phyloP scores from a whole-genome alignment of 1,139 yeast genomes.

The Sugiyamaella grinbergsii region DNA sequence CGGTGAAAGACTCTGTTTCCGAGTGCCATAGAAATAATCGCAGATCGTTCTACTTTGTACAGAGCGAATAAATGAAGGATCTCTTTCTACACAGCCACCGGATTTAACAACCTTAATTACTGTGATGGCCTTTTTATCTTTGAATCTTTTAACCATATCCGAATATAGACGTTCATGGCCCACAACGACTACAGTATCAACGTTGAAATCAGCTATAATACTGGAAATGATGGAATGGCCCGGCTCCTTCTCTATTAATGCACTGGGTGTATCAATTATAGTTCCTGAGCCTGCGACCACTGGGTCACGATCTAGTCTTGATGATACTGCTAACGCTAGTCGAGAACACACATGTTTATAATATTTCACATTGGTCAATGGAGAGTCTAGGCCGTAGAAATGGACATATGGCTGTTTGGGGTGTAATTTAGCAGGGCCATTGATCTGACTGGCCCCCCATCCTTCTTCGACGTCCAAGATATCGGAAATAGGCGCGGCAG shows the following conservation, averaged over 20 bases:
- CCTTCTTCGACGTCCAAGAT: constrained; percentile 78
- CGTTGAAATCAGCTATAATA: constrained; percentile 62
- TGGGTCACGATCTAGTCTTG: constrained; percentile 61
- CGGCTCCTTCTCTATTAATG: constrained; percentile 43
- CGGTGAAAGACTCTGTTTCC: constrained; percentile 72
- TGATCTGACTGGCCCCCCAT: constrained; percentile 82
- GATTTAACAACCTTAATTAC: constrained; percentile 68
- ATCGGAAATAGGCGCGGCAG: constrained; percentile 85
- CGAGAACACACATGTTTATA: constrained; percentile 59
- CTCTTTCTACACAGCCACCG: constrained; percentile 75
- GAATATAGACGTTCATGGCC: constrained; percentile 57
- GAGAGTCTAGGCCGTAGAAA: constrained; percentile 69
- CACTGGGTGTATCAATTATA: constrained; percentile 78
- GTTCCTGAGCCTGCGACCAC: constrained; percentile 60
- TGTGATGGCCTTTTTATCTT: constrained; percentile 44
- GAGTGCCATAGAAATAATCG: constrained; percentile 87
- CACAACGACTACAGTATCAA: constrained; percentile 44
- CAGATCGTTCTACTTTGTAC: constrained; percentile 74
- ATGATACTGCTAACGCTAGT: constrained; percentile 59
- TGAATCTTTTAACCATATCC: constrained; percentile 61
- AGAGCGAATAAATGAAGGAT: constrained; percentile 67
- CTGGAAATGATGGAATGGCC: constrained; percentile 55
- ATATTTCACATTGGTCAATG: constrained; percentile 59
- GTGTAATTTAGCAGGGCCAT: constrained; percentile 82
- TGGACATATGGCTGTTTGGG: constrained; percentile 87